phyloP scores from a whole-genome alignment of 192 early-diverging fungal species.

The Entomortierella beljakovae region DNA sequence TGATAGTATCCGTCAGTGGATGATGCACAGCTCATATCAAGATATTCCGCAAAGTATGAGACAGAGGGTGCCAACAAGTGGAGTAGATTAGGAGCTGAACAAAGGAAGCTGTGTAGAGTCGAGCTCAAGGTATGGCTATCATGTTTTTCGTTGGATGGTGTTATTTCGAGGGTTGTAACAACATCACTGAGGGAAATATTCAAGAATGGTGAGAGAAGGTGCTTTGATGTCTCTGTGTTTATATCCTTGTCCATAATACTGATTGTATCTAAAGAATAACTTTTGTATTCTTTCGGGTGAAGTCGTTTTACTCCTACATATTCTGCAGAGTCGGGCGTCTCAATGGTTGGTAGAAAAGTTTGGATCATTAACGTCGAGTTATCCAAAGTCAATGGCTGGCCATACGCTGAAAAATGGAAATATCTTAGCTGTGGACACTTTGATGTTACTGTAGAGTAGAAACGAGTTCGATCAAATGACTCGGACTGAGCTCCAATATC shows the following conservation, averaged over 20 bases:
- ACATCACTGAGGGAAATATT: background rate
- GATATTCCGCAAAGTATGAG: slow-evolving; percentile 6
- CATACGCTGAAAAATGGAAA: slow-evolving; percentile 7
- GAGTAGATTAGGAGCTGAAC: background rate
- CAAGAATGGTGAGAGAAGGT: background rate
- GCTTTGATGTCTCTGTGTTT: background rate
- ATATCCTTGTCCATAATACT: background rate
- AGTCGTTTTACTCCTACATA: too few relatives aligned
- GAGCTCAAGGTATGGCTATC: background rate
- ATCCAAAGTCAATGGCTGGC: background rate
- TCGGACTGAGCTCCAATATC: background rate
- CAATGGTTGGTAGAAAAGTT: background rate
- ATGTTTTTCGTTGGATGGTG: background rate
- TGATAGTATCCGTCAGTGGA: background rate
- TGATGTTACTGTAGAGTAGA: background rate
- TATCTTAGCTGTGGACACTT: background rate
- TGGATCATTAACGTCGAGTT: background rate
- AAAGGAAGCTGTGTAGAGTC: slow-evolving; percentile 7
- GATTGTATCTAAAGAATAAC: background rate
- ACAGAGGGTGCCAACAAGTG: slow-evolving; percentile 5
- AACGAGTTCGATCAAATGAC: background rate
- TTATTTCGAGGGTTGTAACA: background rate
- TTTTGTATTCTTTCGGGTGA: too few relatives aligned
- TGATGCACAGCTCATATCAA: background rate
- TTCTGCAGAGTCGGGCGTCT: too few relatives aligned